A percentile compares a stretch with the other conserved stretches of the same genome.
These are phyloP conservation scores for Posidonia oceanica DNA, from an alignment of 116 monocot species.

Conservation along the genomic window DNA sequence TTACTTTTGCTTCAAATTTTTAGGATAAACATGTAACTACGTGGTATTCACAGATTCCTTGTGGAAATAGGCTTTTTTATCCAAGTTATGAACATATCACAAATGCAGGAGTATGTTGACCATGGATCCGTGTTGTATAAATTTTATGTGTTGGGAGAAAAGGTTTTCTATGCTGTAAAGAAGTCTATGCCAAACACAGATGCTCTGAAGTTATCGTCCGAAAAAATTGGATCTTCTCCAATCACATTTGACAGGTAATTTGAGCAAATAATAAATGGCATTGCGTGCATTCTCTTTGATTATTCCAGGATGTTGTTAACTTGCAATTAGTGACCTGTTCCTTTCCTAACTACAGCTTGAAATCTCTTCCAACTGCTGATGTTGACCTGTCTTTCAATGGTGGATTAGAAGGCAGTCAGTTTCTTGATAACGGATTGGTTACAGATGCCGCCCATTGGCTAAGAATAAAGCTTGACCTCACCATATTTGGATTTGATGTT, in stretches of 20 bases:
- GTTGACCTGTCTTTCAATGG: conserved; percentile 17
- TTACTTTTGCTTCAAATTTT: background rate
- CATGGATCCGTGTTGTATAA: conserved; percentile 80
- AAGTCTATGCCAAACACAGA: conserved; percentile 89
- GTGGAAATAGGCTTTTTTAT: background rate
- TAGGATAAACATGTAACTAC: background rate
- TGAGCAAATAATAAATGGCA: background rate
- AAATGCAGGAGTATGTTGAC: conserved; percentile 78
- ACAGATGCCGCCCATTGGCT: conserved; percentile 57
- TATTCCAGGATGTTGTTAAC: background rate
- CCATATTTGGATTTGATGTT: conserved; percentile 97
- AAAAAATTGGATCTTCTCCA: conserved; percentile 32
- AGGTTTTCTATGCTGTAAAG: conserved; percentile 72
- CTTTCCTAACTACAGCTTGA: conserved; percentile 46
- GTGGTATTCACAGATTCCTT: background rate
- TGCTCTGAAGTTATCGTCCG: conserved; percentile 33
- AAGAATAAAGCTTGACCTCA: conserved; percentile 48
- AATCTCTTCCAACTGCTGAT: conserved; percentile 57
- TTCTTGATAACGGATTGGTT: conserved; percentile 49
- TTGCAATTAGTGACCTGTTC: background rate
- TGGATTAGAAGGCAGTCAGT: conserved; percentile 3
- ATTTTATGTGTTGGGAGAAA: conserved; percentile 73
- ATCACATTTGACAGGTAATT: conserved; percentile 77
- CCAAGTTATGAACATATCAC: background rate
- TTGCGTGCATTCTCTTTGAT: background rate